Percentiles rank a stretch among this genome's conserved stretches.
Conservation (phyloP, 2,329 filamentous ascomycete species). For the Aspergillus versicolor region DNA sequence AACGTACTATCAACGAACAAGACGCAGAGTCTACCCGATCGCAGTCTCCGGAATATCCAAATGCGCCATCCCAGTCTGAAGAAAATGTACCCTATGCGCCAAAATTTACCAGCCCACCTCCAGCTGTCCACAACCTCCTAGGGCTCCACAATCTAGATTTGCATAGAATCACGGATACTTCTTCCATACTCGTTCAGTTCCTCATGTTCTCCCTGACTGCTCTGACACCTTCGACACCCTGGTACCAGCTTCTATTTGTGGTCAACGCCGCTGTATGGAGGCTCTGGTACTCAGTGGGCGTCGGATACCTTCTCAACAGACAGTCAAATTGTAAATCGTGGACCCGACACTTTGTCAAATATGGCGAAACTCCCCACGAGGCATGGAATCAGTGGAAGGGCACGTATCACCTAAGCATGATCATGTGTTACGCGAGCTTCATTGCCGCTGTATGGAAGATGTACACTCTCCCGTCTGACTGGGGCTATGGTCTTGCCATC, state of each 20-base stretch:
- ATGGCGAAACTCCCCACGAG: conserved; percentile 83
- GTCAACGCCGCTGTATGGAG: conserved; percentile 79
- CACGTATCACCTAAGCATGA: conserved; percentile 88
- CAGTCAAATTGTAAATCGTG: conserved; percentile 92
- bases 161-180: conserved; percentile 81
- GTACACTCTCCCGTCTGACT: conserved; percentile 83
- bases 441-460: conserved; percentile 93
- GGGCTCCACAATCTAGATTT: conserved; percentile 83
- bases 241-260: conserved; percentile 77
- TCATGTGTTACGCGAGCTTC: conserved; percentile 85
- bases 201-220: conserved; percentile 74
- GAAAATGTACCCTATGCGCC: conserved; percentile 38
- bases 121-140: conserved; percentile 77
- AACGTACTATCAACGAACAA: conserved; percentile 40
- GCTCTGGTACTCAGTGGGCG: conserved; percentile 85
- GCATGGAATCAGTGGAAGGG: conserved; percentile 98
- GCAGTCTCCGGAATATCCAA: conserved; percentile 33
- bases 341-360: conserved; percentile 97
- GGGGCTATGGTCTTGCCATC: conserved; percentile 80
- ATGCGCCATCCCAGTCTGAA: conserved; percentile 34
- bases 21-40: conserved; percentile 28
- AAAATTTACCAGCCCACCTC: conserved; percentile 54
- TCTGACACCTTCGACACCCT: conserved; percentile 72
- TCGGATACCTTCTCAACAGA: conserved; percentile 78
- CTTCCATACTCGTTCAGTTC: conserved; percentile 71